Base-by-base conservation (phyloP, 1,284 basidiomycete species). In the Xanthoconium separans region DNA sequence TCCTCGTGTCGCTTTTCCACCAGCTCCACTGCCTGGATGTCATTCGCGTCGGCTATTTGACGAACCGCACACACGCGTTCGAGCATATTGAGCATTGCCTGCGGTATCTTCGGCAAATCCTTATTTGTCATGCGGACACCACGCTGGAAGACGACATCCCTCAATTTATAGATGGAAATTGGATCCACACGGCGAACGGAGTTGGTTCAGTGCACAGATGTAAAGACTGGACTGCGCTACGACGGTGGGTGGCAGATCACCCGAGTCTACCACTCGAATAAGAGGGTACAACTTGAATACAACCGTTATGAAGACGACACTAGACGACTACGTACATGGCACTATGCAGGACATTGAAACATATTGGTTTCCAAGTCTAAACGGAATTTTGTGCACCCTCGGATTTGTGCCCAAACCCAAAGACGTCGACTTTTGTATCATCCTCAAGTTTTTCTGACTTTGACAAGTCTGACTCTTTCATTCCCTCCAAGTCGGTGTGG, bases 51-150 rank as follows among this genome's bases (percentile, higher is more conserved):
- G 65, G 60, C 6, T 65, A 64, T 41, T 48, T 68, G 46, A 58
- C 59, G 30, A 70, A 72, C 29, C 65, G 64, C 44, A 69, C 65
- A 9, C 65, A 65, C 39, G 56, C 65, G 24, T 63, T 61, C 27
- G 64, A 66, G 24, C 75, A 76, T 55, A 62, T 72, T 36, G 60
- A 71, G 46, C 76, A 77, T 47, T 77, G 75, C 52, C 55, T 76
- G 48, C 67, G 70, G 12, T 76, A 76, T 57, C 62, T 76, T 15
- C 59, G 69, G 30, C 74, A 76, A 58, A 64, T 66, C 15, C 61
- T 76, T n/a, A 53, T 76, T 8, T 77, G 75, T 56, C 50, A 63
- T 29, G 70, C 75, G 0, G 74, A 77, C 51, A 66, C 70, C 42
- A 77, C 76, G 29, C 61, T 77, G 22, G 75, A 77, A 57, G 62